phyloP scores from a whole-genome alignment of 2,329 filamentous ascomycete genomes.

The Davidsoniella neocaledoniae region DNA sequence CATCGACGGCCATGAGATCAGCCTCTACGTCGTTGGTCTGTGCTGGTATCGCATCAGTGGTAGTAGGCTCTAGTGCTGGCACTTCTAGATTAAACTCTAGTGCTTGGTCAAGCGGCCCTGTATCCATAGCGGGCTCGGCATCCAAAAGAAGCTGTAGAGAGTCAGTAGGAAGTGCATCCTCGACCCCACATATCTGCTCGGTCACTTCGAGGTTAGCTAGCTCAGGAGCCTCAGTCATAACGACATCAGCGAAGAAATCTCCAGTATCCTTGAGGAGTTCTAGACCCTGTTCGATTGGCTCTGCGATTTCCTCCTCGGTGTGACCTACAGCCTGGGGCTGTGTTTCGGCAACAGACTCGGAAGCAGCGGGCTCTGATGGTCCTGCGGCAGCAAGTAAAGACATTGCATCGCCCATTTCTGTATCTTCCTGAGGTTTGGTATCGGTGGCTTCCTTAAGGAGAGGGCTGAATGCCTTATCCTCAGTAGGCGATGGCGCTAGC shows the following conservation, averaged over 20 bases:
- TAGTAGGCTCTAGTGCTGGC: neutral
- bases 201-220: conserved; percentile 7
- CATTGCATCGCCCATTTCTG: neutral
- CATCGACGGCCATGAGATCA: conserved; percentile 6
- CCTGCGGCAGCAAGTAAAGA: neutral
- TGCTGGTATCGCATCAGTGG: neutral
- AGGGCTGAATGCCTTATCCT: neutral
- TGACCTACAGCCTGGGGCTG: neutral
- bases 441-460: neutral
- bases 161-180: neutral
- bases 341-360: neutral
- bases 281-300: neutral
- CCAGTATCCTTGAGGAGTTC: no score
- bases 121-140: no score
- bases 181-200: neutral
- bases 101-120: neutral
- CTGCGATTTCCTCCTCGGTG: neutral
- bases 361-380: neutral
- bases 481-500: conserved; percentile 3
- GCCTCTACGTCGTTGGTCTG: neutral
- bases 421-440: neutral
- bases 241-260: conserved; percentile 16
- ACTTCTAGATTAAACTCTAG: neutral
- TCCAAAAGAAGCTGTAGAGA: neutral
- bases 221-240: conserved; percentile 14